These are phyloP conservation scores for Didymella exigua DNA, from an alignment of 2,329 filamentous ascomycete species.

Conservation along the genomic window DNA sequence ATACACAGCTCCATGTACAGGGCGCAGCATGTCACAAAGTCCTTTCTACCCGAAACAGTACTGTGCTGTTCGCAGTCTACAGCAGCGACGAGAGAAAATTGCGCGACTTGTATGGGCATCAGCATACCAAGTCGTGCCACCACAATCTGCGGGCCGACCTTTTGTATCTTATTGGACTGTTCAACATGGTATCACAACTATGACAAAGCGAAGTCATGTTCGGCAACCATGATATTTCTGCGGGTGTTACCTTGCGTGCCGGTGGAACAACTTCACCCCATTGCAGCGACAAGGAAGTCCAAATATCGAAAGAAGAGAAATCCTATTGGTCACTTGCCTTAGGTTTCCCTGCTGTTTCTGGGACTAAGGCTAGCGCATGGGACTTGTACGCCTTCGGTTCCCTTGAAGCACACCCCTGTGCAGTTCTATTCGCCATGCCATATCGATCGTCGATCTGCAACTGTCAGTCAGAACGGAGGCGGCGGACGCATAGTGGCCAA, in stretches of 20 bases:
- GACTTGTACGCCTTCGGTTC: constrained; percentile 1
- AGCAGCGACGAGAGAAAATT: not conserved
- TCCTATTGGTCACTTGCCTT: not conserved
- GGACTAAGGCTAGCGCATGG: constrained; percentile 7
- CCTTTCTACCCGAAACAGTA: not conserved
- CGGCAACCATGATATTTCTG: not conserved
- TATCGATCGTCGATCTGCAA: constrained; percentile 12
- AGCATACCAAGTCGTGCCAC: not conserved
- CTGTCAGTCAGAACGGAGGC: constrained; percentile 1
- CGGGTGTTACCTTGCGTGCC: not conserved
- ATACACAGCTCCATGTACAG: too few relatives aligned
- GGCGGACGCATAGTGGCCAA: not conserved
- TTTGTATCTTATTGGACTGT: not conserved
- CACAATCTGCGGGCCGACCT: not conserved
- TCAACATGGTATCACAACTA: not conserved
- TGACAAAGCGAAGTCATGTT: not conserved
- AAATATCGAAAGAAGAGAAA: not conserved
- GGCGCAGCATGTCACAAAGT: too few relatives aligned
- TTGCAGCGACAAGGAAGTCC: not conserved
- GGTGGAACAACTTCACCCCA: not conserved
- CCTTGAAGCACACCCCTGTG: constrained; percentile 5
- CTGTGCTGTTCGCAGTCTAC: not conserved
- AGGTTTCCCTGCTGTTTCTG: not conserved
- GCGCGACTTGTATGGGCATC: not conserved
- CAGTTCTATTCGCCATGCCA: constrained; percentile 10